Base-by-base conservation (phyloP, 2,329 filamentous ascomycete species). In the Teratosphaeriaceae sp. region DNA sequence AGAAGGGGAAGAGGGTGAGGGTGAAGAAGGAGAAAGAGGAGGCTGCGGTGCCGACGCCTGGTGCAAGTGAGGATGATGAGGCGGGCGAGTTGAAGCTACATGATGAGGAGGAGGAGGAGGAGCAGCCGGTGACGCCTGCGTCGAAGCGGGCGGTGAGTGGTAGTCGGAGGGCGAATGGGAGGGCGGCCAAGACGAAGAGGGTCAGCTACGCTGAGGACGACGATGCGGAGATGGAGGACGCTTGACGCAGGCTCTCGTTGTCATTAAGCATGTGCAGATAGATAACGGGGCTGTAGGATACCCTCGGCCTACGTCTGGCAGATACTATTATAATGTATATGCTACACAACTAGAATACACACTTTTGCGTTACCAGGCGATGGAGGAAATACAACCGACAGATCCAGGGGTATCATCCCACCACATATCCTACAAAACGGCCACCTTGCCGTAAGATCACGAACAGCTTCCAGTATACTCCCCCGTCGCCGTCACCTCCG, bases 31-130 rank as follows among this genome's bases (percentile, higher is more conserved):
- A 60, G 54, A 62, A 55, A 51, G 53, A 60, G 30, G 55, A 57
- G 31, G 68, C 65, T 45, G 54, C 53, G 22, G 67, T 63, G n/a
- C 63, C 64, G 37, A 71, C 68, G 23, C 70, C 69, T 16, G 67
- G 63, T 43, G 53, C 63, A 36, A 62, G 65, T 44, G 58, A 63
- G 44, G 51, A 71, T 30, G 60, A 64, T 19, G 56, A 55, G 30
- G 46, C 40, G 12, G n/a, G n/a, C n/a, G n/a, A n/a, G n/a, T n/a
- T n/a, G n/a, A n/a, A n/a, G n/a, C n/a, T n/a, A n/a, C n/a, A n/a
- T n/a, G n/a, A n/a, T n/a, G n/a, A n/a, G n/a, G n/a, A n/a, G n/a
- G 54, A 37, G 46, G n/a, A n/a, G n/a, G 46, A 42, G 40, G 43
- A 42, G 2, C 20, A 18, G 5, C 38, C 38, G 6, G 21, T 43